Evolutionary conservation across 148 eudicot genomes (phyloP).

Genomic region (Fallopia convolvulus): DNA sequence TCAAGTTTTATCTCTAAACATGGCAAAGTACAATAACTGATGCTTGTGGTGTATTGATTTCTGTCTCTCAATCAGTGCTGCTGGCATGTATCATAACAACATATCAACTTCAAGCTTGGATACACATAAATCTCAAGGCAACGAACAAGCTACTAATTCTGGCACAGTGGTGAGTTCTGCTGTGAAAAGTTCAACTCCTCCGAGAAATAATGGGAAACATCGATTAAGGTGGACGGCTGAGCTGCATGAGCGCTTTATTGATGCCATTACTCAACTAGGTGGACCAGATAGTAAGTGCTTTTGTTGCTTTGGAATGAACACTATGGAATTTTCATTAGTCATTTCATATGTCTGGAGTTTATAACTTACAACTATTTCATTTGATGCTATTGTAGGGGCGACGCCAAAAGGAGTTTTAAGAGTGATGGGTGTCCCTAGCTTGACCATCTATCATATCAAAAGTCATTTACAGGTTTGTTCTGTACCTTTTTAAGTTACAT

Average conservation of each 20-base stretch:
- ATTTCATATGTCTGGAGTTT: not conserved
- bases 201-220: slow-evolving; percentile 42
- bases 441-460: slow-evolving; percentile 73
- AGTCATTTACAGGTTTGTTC: slow-evolving; percentile 68
- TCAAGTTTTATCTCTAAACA: not conserved
- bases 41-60: not conserved
- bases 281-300: slow-evolving; percentile 80
- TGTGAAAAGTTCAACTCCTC: slow-evolving; percentile 25
- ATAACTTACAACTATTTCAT: not conserved
- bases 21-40: not conserved
- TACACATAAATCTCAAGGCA: slow-evolving; percentile 19
- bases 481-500: not conserved
- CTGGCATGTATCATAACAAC: not conserved
- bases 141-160: slow-evolving; percentile 35
- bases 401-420: slow-evolving; percentile 73
- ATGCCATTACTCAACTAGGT: slow-evolving; percentile 65
- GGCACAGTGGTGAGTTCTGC: slow-evolving; percentile 31
- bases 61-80: not conserved
- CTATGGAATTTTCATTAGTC: not conserved
- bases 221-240: slow-evolving; percentile 60
- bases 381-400: slow-evolving; percentile 34
- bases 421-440: slow-evolving; percentile 71
- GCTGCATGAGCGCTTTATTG: slow-evolving; percentile 60
- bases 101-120: not conserved
- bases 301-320: not conserved